Base-by-base conservation (phyloP, 768 basidiomycete genomes). In the Suillus spraguei region DNA sequence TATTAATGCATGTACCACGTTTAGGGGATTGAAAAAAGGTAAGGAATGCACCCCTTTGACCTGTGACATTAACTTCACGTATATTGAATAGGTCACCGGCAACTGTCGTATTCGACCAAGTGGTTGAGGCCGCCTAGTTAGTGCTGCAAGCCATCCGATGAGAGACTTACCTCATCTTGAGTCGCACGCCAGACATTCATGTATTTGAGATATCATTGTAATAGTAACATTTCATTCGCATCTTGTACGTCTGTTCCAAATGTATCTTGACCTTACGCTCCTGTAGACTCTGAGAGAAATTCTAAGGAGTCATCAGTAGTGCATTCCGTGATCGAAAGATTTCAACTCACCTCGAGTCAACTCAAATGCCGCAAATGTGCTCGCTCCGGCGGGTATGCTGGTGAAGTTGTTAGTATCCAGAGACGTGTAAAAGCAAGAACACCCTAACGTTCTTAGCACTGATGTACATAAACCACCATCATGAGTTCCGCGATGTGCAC, bases 351-450 rank as follows among this genome's bases (percentile, higher is more conserved):
- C 89, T 79, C 92, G 78, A 0, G 89, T 92, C 33, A 95, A 70
- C 74, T 97, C 95, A 70, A 91, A 97, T 0, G 91, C 91, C 13
- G 92, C 89, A 67, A 97, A 97, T 4, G 95, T 97, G 67, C 89
- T 88, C 49, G 87, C 95, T 14, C 94, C 95, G 6, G 95, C 92
- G 16, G 95, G 95, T 69, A 96, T 94, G 75, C 94, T 94, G 66
- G 55, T 39, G 17, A 68, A 64, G 17, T 64, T 20, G 54, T 36
- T 60, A 49, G 62, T 61, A 46, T 50, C 4, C 14, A 28, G 3
- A 49, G 32, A 55, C 11, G 11, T 61, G 20, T 53, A 35, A 35
- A 60, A 24, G 20, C 6, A 36, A 32, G 6, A 47, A 22, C 24
- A 55, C 35, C 52, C 53, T 32, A 14, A 87, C 88, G 87, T 90